These are phyloP conservation scores for Colletotrichum somersetense DNA, from an alignment of 2,329 filamentous ascomycete genomes.

Conservation along the genomic window DNA sequence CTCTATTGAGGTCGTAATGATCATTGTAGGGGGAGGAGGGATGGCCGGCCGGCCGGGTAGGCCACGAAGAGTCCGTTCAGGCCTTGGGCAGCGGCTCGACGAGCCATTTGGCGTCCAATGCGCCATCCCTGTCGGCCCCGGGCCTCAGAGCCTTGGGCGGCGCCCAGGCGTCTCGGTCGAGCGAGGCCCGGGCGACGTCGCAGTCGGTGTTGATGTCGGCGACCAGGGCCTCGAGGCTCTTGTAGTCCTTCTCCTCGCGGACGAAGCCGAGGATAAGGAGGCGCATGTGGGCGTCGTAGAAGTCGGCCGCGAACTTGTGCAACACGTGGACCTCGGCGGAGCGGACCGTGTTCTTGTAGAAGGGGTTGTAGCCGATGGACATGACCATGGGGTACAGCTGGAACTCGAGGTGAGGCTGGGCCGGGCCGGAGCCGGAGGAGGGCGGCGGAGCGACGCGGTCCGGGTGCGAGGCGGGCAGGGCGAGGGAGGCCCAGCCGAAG, in stretches of 20 bases:
- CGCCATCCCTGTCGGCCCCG: constrained; percentile 47
- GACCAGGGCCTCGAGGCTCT: constrained; percentile 83
- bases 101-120: constrained; percentile 57
- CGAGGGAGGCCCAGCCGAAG: constrained; percentile 89
- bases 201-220: constrained; percentile 92
- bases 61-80: background rate
- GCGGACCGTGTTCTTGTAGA: constrained; percentile 91
- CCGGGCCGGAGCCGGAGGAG: constrained; percentile 43
- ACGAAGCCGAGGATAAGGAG: constrained; percentile 89
- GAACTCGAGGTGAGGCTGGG: constrained; percentile 45
- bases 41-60: background rate
- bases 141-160: constrained; percentile 51
- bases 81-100: constrained; percentile 45
- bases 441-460: constrained; percentile 47
- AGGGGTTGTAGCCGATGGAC: constrained; percentile 97
- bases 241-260: constrained; percentile 89
- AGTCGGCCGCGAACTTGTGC: constrained; percentile 81
- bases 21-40: background rate
- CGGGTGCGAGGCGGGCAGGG: constrained; percentile 64
- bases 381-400: constrained; percentile 86
- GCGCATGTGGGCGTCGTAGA: constrained; percentile 86
- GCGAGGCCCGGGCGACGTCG: constrained; percentile 80
- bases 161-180: constrained; percentile 74
- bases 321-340: constrained; percentile 93
- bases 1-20: constrained; percentile 12